Conservation (phyloP, 2,329 filamentous ascomycete species). For the Verticillium isaacii region DNA sequence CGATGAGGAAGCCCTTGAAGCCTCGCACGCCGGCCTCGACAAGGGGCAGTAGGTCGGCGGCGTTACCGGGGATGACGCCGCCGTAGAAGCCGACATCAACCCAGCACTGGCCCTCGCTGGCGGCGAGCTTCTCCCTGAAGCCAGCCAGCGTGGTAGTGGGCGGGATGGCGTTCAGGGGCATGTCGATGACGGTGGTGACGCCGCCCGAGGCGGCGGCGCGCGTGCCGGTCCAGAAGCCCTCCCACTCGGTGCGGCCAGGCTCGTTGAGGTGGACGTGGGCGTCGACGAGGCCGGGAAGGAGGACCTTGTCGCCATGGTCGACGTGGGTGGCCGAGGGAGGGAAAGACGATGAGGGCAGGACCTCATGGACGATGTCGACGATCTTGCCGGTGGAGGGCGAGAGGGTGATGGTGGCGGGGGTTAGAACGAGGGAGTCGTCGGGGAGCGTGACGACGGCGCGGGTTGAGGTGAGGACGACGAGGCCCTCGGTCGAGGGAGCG, state of each 20-base stretch:
- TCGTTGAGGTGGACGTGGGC: conserved; percentile 98
- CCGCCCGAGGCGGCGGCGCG: conserved; percentile 90
- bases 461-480: conserved; percentile 78
- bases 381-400: conserved; percentile 82
- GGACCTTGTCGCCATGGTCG: conserved; percentile 78
- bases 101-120: conserved; percentile 87
- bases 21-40: conserved; percentile 84
- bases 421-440: conserved; percentile 57
- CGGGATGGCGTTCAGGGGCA: conserved; percentile 96
- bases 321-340: conserved; percentile 67
- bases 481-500: conserved; percentile 22
- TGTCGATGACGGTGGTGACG: conserved; percentile 94
- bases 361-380: conserved; percentile 63
- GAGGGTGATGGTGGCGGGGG: conserved; percentile 77
- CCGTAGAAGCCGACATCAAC: conserved; percentile 99
- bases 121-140: conserved; percentile 78
- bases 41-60: conserved; percentile 69
- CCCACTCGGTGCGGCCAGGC: conserved; percentile 95
- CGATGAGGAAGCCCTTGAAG: conserved; percentile 97
- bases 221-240: conserved; percentile 94
- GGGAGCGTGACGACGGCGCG: conserved; percentile 74
- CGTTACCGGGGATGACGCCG: conserved; percentile 88
- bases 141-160: conserved; percentile 86
- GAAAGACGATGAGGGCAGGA: conserved; percentile 74
- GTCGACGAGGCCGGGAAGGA: conserved; percentile 90